Percentiles rank a stretch among this genome's conserved stretches.
Conservation (phyloP, 257 asterid species). For the Ehretia macrophylla region DNA sequence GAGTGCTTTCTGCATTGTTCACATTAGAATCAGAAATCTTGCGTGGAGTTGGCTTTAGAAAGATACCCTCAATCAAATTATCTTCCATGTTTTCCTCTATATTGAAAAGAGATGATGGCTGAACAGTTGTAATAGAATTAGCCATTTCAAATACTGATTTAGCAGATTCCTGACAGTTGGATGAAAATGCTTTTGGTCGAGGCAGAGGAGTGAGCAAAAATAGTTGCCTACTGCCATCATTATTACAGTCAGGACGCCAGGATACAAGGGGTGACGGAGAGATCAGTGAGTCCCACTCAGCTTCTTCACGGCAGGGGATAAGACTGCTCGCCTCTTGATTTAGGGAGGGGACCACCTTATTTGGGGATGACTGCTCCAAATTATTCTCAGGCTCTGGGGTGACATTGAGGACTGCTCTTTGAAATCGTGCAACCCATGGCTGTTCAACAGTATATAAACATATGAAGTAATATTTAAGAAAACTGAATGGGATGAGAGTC, state of each 20-base stretch:
- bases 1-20: slow-evolving; percentile 23
- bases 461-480: neutral
- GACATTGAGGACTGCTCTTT: slow-evolving; percentile 38
- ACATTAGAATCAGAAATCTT: slow-evolving; percentile 20
- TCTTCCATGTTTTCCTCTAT: slow-evolving; percentile 16
- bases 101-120: slow-evolving; percentile 18
- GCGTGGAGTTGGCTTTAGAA: slow-evolving; percentile 26
- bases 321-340: slow-evolving; percentile 18
- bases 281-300: slow-evolving; percentile 62
- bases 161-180: slow-evolving; percentile 29
- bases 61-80: slow-evolving; percentile 24
- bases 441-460: slow-evolving; percentile 14
- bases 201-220: slow-evolving; percentile 92
- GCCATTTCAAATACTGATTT: slow-evolving; percentile 23
- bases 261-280: slow-evolving; percentile 96
- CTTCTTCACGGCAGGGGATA: slow-evolving; percentile 56
- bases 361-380: slow-evolving; percentile 28
- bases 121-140: slow-evolving; percentile 18
- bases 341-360: slow-evolving; percentile 14
- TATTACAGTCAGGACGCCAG: slow-evolving; percentile 71
- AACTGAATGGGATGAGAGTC: neutral
- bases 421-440: slow-evolving; percentile 82
- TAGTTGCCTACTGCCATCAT: slow-evolving; percentile 65
- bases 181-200: slow-evolving; percentile 33
- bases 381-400: slow-evolving; percentile 25